These are phyloP conservation scores for Entamoeba dispar DNA, from an alignment of 208 protist species.

Conservation along the genomic window DNA sequence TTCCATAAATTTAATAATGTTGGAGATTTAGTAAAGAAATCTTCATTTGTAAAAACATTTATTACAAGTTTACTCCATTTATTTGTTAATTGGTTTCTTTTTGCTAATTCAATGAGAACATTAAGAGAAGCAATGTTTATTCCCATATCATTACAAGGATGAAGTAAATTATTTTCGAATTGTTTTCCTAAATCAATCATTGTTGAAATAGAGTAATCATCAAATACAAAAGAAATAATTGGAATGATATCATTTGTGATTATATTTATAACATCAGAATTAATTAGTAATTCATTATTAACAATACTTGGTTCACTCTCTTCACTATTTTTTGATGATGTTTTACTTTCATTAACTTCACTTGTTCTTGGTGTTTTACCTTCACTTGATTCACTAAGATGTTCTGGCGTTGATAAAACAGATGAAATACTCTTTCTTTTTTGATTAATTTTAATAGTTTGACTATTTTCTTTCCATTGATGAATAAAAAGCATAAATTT, in stretches of 20 bases:
- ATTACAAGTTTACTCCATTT: not conserved
- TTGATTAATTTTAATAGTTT: not conserved
- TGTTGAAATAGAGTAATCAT: not conserved
- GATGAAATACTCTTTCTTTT: not conserved
- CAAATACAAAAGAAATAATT: not conserved
- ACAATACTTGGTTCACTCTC: not conserved
- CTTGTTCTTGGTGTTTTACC: not conserved
- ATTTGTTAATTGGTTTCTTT: not conserved
- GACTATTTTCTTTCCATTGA: not conserved
- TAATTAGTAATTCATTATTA: not conserved
- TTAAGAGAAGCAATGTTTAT: not conserved
- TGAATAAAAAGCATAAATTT: not conserved
- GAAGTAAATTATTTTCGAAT: not conserved
- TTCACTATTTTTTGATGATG: not conserved
- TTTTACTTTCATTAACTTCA: not conserved
- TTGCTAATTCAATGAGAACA: not conserved
- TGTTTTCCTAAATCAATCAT: not conserved
- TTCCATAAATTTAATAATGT: not conserved
- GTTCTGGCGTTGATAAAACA: not conserved
- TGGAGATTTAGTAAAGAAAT: not conserved
- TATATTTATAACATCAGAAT: not conserved
- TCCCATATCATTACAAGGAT: not conserved
- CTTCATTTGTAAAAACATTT: not conserved
- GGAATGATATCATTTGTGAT: not conserved
- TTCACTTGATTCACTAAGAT: too few relatives aligned